Evolutionary conservation across 768 basidiomycete genomes (phyloP).

Genomic region (Suillus bovinus): DNA sequence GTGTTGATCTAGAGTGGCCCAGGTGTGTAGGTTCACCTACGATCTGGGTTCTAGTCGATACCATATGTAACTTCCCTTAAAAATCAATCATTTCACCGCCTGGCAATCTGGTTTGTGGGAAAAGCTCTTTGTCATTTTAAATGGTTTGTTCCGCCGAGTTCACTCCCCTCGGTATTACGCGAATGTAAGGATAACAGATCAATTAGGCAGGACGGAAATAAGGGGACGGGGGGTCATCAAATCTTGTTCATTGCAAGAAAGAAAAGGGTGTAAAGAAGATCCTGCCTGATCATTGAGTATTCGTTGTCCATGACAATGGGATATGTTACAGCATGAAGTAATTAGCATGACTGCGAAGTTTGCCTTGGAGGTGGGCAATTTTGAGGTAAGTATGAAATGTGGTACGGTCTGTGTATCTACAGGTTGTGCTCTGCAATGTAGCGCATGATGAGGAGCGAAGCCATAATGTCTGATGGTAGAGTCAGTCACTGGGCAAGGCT

Average conservation of each 20-base stretch:
- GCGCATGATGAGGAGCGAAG: conserved; percentile 63
- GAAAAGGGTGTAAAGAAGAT: not conserved
- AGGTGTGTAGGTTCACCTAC: not conserved
- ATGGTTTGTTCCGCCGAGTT: not conserved
- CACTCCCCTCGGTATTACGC: not conserved
- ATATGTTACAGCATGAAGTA: not conserved
- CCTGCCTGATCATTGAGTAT: not conserved
- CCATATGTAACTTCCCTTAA: not conserved
- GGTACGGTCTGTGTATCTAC: conserved; percentile 14
- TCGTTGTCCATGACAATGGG: not conserved
- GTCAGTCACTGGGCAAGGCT: conserved; percentile 11
- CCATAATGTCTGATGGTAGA: conserved; percentile 48
- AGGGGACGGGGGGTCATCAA: not conserved
- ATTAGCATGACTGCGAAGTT: not conserved
- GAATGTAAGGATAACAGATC: not conserved
- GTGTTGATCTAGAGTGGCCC: not conserved
- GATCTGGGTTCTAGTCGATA: not conserved
- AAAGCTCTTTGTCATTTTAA: not conserved
- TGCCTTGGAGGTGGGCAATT: not conserved
- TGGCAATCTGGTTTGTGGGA: not conserved
- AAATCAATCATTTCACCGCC: not conserved
- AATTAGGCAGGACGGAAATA: not conserved
- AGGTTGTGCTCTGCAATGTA: conserved; percentile 55
- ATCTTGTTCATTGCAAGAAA: not conserved
- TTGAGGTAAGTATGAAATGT: not conserved